Evolutionary conservation across 176 grass and related monocot genomes (phyloP), one percentile per base, ranked within the genome.

Genomic region (Raddia guianensis): DNA sequence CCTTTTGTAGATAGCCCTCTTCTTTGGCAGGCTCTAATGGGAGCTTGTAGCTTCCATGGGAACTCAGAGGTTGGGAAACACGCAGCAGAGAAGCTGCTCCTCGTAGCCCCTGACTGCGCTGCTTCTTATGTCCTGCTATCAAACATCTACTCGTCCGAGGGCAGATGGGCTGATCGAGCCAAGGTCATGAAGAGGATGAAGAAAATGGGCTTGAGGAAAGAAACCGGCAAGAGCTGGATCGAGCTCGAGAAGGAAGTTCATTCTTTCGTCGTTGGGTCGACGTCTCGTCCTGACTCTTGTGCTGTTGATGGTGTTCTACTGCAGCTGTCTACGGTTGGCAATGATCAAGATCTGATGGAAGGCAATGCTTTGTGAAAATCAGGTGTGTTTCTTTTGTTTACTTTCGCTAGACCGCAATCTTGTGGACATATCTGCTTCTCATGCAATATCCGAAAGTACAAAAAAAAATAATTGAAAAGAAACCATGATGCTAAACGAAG

Each of bases 211-310:
- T 80, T 91, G 72, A 93, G 77, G 81, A 98, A 98, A 84, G 88
- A 95, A 81, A 95, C 90, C 0, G 95, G 95, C 67, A 85, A 89
- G 88, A 95, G 92, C 80, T 95, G 92, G 95, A 86, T 98, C 20
- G 88, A 98, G 52, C 80, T 94, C 0, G 80, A 93, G 20, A 94
- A 91, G 51, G 83, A 88, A 48, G 83, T 91, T 56, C 76, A 63
- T 68, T 66, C 68, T 51, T 94, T 94, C n/a, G 85, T 75, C 0
- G 69, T 86, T 0, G 73, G 72, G 11, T 85, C 72, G 27, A 68
- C 68, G 12, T 80, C 74, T 82, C 84, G 63, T 85, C 85, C 72
- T 49, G 59, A 90, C 20, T 62, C 76, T 20, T 68, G 79, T 62
- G 34, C 20, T 33, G 83, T 85, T 72, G 80, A 76, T 58, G 63